These are phyloP conservation scores for Oenanthe sinensis DNA, from an alignment of 129 eudicot genomes.

Conservation along the genomic window DNA sequence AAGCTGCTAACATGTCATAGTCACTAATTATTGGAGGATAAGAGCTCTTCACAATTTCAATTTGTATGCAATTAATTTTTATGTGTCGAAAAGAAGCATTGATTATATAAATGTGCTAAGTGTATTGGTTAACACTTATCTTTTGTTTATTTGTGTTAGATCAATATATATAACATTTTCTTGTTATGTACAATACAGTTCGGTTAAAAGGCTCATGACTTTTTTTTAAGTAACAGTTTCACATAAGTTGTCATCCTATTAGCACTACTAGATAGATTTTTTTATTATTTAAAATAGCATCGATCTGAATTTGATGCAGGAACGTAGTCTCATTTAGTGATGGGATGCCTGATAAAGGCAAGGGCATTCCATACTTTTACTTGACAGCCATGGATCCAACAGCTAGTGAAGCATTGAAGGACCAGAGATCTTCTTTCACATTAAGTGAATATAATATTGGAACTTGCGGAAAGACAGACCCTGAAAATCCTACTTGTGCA, in stretches of 20 bases:
- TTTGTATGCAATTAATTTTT: not conserved
- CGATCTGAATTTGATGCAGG: conserved; percentile 29
- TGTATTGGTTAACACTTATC: too few species aligned
- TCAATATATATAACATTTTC: too few species aligned
- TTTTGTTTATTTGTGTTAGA: too few species aligned
- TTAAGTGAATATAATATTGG: conserved; percentile 68
- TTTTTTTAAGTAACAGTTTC: not conserved
- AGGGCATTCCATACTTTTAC: conserved; percentile 82
- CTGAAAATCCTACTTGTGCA: conserved; percentile 84
- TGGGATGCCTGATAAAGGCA: conserved; percentile 67
- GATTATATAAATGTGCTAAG: too few species aligned
- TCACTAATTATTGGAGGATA: not conserved
- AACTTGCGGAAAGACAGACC: conserved; percentile 81
- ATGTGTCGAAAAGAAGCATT: not conserved
- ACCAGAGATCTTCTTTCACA: conserved; percentile 73
- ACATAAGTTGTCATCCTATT: not conserved
- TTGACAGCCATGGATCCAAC: conserved; percentile 84
- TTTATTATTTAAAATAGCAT: not conserved
- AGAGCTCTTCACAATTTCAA: not conserved
- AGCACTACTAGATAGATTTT: not conserved
- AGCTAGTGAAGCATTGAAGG: conserved; percentile 70
- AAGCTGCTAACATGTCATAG: not conserved
- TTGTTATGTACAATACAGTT: too few species aligned
- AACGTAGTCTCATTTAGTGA: conserved; percentile 98
- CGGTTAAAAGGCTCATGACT: too few species aligned